phyloP scores from a whole-genome alignment of 2,329 filamentous ascomycete genomes.

The Pseudocercospora pini-densiflorae region DNA sequence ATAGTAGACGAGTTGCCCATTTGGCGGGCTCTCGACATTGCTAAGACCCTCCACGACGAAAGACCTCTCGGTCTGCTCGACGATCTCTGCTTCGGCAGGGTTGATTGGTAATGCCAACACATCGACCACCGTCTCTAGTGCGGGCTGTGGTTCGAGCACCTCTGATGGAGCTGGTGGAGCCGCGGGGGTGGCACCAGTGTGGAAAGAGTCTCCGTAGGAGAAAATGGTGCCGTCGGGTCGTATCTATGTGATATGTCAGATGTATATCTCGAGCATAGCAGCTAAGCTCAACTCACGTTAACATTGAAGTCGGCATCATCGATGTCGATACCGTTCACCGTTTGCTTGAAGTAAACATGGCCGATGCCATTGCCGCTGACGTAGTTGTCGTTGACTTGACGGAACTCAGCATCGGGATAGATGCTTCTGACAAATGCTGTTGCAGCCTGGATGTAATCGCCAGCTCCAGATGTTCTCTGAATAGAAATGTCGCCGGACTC shows the following conservation, averaged over 20 bases:
- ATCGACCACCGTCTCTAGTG: conserved; percentile 48
- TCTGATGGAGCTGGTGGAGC: conserved; percentile 45
- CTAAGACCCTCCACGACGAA: conserved; percentile 55
- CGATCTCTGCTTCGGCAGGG: conserved; percentile 44
- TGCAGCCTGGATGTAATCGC: conserved; percentile 39
- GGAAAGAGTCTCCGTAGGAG: conserved; percentile 60
- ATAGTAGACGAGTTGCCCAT: conserved; percentile 62
- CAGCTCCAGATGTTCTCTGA: conserved; percentile 10
- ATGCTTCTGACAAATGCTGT: conserved; percentile 41
- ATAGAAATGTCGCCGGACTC: conserved; percentile 13
- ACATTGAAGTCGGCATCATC: conserved; percentile 66
- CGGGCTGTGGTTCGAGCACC: conserved; percentile 50
- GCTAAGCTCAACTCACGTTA: conserved; percentile 53
- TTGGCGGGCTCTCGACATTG: conserved; percentile 57
- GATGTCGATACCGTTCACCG: conserved; percentile 61
- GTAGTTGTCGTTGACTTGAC: conserved; percentile 59
- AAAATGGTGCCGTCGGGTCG: conserved; percentile 60
- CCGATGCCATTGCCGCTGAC: conserved; percentile 59
- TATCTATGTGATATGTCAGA: conserved; percentile 43
- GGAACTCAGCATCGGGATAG: conserved; percentile 50
- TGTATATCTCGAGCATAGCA: too few species aligned
- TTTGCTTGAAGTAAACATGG: conserved; percentile 66
- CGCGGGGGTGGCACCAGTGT: conserved; percentile 51
- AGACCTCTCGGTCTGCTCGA: conserved; percentile 38
- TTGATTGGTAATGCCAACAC: conserved; percentile 49